phyloP scores from a whole-genome alignment of 352 stramenopile genomes.

The Phytophthora uliginosa region DNA sequence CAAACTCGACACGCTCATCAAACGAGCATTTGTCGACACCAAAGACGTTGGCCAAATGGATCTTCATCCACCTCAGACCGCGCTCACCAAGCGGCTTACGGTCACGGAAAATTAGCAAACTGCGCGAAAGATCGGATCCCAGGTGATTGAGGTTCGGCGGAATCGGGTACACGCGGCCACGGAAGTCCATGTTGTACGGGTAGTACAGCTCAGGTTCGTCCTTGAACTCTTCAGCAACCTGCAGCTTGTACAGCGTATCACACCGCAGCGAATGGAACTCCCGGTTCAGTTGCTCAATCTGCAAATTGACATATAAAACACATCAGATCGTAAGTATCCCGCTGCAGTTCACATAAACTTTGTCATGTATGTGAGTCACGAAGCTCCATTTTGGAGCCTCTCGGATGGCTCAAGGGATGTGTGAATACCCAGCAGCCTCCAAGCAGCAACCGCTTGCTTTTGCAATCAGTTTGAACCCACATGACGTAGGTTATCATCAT shows the following conservation, averaged over 20 bases:
- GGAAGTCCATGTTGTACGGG: slow-evolving; percentile 99
- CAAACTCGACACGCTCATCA: slow-evolving; percentile 96
- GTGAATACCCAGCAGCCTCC: slow-evolving; percentile 25
- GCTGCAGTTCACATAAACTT: background rate
- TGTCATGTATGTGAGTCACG: slow-evolving; percentile 42
- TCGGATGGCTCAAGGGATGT: slow-evolving; percentile 24
- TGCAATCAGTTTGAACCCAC: slow-evolving; percentile 90
- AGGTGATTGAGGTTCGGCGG: slow-evolving; percentile 99
- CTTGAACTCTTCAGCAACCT: slow-evolving; percentile 97
- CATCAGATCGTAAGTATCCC: slow-evolving; percentile 15
- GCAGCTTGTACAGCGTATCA: slow-evolving; percentile 96
- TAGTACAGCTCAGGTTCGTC: slow-evolving; percentile 99
- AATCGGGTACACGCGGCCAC: slow-evolving; percentile 98
- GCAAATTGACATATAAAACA: slow-evolving; percentile 22
- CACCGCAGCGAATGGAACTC: slow-evolving; percentile 97
- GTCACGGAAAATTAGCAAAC: slow-evolving; percentile 97
- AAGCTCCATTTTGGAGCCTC: slow-evolving; percentile 35
- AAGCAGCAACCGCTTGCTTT: slow-evolving; percentile 67
- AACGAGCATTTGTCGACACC: slow-evolving; percentile 97
- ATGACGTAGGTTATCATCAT: slow-evolving; percentile 58
- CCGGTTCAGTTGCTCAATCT: slow-evolving; percentile 85
- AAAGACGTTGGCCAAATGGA: slow-evolving; percentile 95
- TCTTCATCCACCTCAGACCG: slow-evolving; percentile 99
- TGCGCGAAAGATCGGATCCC: slow-evolving; percentile 98
- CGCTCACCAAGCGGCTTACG: slow-evolving; percentile 95